Evolutionary conservation across 306 rosid species (phyloP), one percentile per base, ranked within the genome.

Genomic region (Cucumis cinereus): DNA sequence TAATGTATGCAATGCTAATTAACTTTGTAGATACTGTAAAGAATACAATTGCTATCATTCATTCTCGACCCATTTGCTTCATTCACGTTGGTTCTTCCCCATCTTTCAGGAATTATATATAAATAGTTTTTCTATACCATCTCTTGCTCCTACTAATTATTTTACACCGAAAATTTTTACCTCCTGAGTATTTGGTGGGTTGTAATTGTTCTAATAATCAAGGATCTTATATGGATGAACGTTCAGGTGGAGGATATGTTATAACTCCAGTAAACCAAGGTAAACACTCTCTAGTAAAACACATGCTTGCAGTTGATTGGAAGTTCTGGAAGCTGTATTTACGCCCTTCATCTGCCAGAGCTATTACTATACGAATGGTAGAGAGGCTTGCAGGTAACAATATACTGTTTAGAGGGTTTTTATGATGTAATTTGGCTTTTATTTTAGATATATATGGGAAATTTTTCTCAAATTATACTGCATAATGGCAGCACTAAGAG

Each of bases 291-390:
- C 81, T 91, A 30, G 96, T 93, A 57, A 91, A 85, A 57, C 98
- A 93, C 83, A 93, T 91, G 96, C 97, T 93, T 88, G 85, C 98
- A 28, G 68, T 93, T 74, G 96, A 93, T 82, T 93, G 98, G 98
- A 93, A 88, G 79, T 89, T 76, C 63, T 93, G 98, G 98, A 93
- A 89, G 78, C 76, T 88, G 50, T 83, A 83, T 81, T 59, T 85
- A 62, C 90, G 86, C 3, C 96, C 92, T 17, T 74, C 98, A 17
- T 83, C 90, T 56, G 82, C 90, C 63, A 85, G 91, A 74, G 57
- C 92, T 79, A 84, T 87, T 70, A 93, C 97, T 45, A 79, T 91
- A 50, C 83, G 87, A 6, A 93, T 93, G 98, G 91, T 93, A 68
- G 98, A 89, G 83, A 85, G 89, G 79, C 59, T 89, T 40, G 96